phyloP scores from a whole-genome alignment of 257 asterid genomes.

The Plantago major region DNA sequence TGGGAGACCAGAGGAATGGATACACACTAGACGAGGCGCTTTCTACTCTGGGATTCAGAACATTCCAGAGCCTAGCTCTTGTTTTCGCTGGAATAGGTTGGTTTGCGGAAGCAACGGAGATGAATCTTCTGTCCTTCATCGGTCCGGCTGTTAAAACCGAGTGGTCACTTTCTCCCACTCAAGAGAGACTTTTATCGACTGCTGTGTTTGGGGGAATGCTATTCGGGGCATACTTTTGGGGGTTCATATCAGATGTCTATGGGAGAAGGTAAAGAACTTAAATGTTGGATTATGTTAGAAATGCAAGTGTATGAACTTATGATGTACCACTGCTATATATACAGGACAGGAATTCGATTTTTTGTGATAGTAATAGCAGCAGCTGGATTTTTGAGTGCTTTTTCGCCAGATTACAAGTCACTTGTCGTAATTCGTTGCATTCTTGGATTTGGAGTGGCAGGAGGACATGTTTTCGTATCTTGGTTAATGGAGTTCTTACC shows the following conservation, averaged over 20 bases:
- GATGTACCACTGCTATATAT: no score
- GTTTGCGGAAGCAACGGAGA: constrained; percentile 37
- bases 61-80: constrained; percentile 30
- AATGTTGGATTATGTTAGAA: not conserved
- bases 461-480: constrained; percentile 36
- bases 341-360: constrained; percentile 18
- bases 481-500: constrained; percentile 48
- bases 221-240: constrained; percentile 34
- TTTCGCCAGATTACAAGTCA: constrained; percentile 25
- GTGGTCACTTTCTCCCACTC: constrained; percentile 36
- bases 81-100: constrained; percentile 33
- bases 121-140: constrained; percentile 32
- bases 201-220: constrained; percentile 39
- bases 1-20: constrained; percentile 21
- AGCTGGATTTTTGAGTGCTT: constrained; percentile 25
- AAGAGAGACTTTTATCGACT: constrained; percentile 35
- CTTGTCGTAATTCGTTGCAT: constrained; percentile 32
- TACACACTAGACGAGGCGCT: constrained; percentile 34
- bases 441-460: constrained; percentile 45
- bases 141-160: constrained; percentile 33
- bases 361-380: constrained; percentile 13
- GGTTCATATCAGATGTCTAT: constrained; percentile 29
- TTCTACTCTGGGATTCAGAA: constrained; percentile 27
- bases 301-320: not conserved
- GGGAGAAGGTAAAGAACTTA: constrained; percentile 26